Evolutionary conservation across 2,329 filamentous ascomycete species (phyloP), one percentile per base, ranked within the genome.

Genomic region (Neofusicoccum ribis): DNA sequence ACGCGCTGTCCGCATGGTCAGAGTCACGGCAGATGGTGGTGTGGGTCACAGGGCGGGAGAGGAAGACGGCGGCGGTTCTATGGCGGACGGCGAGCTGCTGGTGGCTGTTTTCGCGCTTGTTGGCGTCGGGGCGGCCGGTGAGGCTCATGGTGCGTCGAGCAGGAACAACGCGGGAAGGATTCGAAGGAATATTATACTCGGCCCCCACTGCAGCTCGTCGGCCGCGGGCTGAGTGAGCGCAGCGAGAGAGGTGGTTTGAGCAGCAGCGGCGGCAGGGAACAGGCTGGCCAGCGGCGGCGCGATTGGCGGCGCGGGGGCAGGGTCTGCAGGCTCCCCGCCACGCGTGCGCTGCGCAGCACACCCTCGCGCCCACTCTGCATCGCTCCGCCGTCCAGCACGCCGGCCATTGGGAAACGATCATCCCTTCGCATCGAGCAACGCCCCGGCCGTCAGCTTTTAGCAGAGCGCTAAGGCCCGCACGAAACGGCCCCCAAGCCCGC

Each of bases 361-460:
- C 46, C 9, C 46, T 49, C 46, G 14, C 20, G 27, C 46, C 46
- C 17, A 23, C 46, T 27, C 23, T 23, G 23, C 23, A 23, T 23
- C 23, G 23, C 23, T 23, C 23, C 23, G 23, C 27, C 31, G 49
- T 11, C 44, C 50, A 23, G 17, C 34, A 39, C 5, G 3, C 9
- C 15, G 34, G 50, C 7, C 12, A 12, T 5, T 15, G 44, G 44
- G 44, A 20, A 47, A 23, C 2, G 44, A 49, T 49, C 46, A 27
- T 17, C 46, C 5, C 17, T 49, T 50, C 17, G 17, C 20, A 41
- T 20, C 52, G 36, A 56, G 27, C 27, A n/a, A 31, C 17, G 37
- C 23, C 36, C 52, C 11, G 52, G 37, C 23, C 11, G 52, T 56
- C 52, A 56, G 52, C 20, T 43, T 56, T 56, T 56, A 56, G 52